Conservation (phyloP, 257 asterid species). For the Mentha longifolia region DNA sequence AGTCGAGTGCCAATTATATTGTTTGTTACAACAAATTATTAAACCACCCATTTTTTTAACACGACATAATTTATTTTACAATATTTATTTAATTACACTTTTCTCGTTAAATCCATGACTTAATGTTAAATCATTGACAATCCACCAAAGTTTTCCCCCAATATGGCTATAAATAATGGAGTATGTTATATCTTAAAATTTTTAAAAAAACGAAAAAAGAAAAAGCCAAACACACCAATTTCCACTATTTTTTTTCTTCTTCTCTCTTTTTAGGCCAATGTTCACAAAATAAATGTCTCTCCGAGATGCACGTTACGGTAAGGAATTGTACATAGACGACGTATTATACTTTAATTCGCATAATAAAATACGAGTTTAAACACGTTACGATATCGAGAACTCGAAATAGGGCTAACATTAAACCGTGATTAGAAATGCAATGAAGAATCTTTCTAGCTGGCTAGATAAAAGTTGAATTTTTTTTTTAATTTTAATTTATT, state of each 20-base stretch:
- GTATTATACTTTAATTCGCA: too few species aligned
- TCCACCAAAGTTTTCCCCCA: background rate
- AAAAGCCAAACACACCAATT: too few species aligned
- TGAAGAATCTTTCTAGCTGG: conserved; percentile 22
- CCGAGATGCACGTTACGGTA: too few species aligned
- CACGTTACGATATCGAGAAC: background rate
- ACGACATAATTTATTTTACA: background rate
- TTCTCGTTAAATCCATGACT: background rate
- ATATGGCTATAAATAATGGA: too few species aligned
- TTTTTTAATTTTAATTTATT: too few species aligned
- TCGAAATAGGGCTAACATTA: background rate
- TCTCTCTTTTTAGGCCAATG: background rate
- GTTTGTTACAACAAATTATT: conserved; percentile 13
- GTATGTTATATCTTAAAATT: too few species aligned
- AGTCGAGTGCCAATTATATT: background rate
- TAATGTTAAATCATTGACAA: too few species aligned
- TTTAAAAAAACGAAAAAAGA: too few species aligned
- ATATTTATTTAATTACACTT: background rate
- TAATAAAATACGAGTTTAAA: background rate
- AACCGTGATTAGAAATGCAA: background rate
- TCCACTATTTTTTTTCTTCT: background rate
- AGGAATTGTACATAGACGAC: too few species aligned
- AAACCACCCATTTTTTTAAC: background rate
- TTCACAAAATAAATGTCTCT: background rate
- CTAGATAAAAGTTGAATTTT: background rate